phyloP scores from a whole-genome alignment of 2,329 filamentous ascomycete genomes.

The Fusarium incarnatum region DNA sequence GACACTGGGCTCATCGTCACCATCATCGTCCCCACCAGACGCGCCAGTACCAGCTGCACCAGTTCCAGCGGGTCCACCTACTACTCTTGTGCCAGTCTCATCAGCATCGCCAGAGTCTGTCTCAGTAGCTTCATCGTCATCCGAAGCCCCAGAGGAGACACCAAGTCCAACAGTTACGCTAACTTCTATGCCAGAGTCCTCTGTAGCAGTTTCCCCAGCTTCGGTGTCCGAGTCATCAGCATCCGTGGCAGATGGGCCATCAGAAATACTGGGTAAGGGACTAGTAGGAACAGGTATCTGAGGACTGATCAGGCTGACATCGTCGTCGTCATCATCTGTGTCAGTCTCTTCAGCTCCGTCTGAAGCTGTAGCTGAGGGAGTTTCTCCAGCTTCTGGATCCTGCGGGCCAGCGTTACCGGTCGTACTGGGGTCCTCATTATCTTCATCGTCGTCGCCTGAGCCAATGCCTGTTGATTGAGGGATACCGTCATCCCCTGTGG shows the following conservation, averaged over 20 bases:
- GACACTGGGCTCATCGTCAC: background rate
- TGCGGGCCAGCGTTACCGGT: background rate
- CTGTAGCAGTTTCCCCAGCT: background rate
- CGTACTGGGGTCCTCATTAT: background rate
- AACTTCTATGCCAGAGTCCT: rapidly evolving
- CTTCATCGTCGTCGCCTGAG: background rate
- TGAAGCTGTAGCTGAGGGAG: background rate
- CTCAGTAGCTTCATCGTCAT: background rate
- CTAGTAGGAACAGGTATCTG: background rate
- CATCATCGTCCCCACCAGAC: background rate
- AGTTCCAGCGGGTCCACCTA: background rate
- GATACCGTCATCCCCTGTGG: background rate
- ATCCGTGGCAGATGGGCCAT: background rate
- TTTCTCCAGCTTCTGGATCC: background rate
- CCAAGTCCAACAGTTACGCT: rapidly evolving
- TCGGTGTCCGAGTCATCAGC: background rate
- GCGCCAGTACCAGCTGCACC: too few relatives aligned
- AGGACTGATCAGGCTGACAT: background rate
- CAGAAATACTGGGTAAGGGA: background rate
- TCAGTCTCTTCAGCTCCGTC: background rate
- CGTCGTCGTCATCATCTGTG: background rate
- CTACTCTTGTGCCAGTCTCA: background rate
- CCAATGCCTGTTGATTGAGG: background rate
- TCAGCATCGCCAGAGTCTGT: rapidly evolving
- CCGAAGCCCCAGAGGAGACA: background rate